Conservation (phyloP, 1,139 yeast genomes). For the Yamadazyma siamensis region DNA sequence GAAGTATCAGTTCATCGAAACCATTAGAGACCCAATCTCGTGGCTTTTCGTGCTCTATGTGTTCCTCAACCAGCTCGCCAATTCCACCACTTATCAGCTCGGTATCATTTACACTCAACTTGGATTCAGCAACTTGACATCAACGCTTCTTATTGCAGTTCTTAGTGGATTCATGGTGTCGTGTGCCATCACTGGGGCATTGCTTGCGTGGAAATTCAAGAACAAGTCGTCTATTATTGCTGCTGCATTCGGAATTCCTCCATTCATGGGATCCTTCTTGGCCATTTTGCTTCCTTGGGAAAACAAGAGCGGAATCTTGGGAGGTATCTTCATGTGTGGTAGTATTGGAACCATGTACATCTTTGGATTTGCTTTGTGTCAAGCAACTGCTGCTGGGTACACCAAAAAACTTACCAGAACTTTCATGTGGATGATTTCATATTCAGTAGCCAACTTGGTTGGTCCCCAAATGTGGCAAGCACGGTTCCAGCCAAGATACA, state of each 20-base stretch:
- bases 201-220: background rate
- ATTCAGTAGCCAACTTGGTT: slow-evolving; percentile 20
- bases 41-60: slow-evolving; percentile 37
- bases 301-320: slow-evolving; percentile 30
- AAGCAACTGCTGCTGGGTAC: too few species aligned
- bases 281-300: slow-evolving; percentile 20
- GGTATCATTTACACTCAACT: slow-evolving; percentile 30
- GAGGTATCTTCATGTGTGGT: slow-evolving; percentile 18
- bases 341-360: slow-evolving; percentile 15
- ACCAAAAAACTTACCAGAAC: too few species aligned
- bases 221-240: slow-evolving; percentile 9
- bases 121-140: slow-evolving; percentile 34
- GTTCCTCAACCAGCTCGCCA: slow-evolving; percentile 39
- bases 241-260: slow-evolving; percentile 10
- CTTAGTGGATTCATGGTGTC: slow-evolving; percentile 31
- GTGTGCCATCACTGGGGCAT: slow-evolving; percentile 2
- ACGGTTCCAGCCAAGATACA: slow-evolving; percentile 15
- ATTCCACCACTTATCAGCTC: slow-evolving; percentile 43
- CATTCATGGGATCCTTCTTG: slow-evolving; percentile 35
- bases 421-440: too few species aligned
- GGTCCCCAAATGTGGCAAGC: slow-evolving; percentile 21
- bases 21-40: slow-evolving; percentile 41
- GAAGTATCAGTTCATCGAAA: slow-evolving; percentile 36
- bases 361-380: slow-evolving; percentile 17
- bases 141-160: slow-evolving; percentile 50